phyloP scores from a whole-genome alignment of 257 asterid species.

The Salvia rosmarinus region DNA sequence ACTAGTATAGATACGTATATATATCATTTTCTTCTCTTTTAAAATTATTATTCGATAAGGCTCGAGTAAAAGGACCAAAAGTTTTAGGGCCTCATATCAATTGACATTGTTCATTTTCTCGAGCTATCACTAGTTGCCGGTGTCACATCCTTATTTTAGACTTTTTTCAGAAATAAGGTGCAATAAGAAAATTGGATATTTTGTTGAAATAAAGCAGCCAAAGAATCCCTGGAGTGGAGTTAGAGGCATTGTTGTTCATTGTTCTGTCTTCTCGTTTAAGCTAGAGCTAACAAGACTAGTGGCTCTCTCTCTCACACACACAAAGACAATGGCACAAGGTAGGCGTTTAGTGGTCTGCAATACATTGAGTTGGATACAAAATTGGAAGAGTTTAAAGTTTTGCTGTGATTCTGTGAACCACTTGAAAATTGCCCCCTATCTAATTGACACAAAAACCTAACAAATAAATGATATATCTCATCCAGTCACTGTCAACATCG shows the following conservation, averaged over 20 bases:
- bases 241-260: slow-evolving; percentile 37
- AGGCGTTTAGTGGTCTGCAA: slow-evolving; percentile 66
- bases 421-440: slow-evolving; percentile 67
- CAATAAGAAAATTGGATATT: slow-evolving; percentile 27
- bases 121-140: slow-evolving; percentile 29
- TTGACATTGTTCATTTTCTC: slow-evolving; percentile 15
- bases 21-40: too few species aligned
- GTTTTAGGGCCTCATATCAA: background rate
- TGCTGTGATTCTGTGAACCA: slow-evolving; percentile 47
- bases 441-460: slow-evolving; percentile 65
- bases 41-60: background rate
- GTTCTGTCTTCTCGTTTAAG: slow-evolving; percentile 47
- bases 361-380: slow-evolving; percentile 39
- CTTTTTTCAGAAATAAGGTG: slow-evolving; percentile 3
- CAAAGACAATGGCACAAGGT: slow-evolving; percentile 73
- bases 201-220: slow-evolving; percentile 39
- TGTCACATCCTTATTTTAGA: slow-evolving; percentile 27
- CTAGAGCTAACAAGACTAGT: slow-evolving; percentile 23
- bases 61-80: slow-evolving; percentile 3
- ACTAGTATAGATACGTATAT: too few species aligned
- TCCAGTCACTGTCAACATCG: slow-evolving; percentile 45
- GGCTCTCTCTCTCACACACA: slow-evolving; percentile 48
- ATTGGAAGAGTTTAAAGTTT: slow-evolving; percentile 34
- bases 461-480: slow-evolving; percentile 59
- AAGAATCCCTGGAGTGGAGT: slow-evolving; percentile 43